A percentile compares a stretch with the other conserved stretches of the same genome.
phyloP scores from a whole-genome alignment of 345 rosid genomes.

The Alliaria petiolata region DNA sequence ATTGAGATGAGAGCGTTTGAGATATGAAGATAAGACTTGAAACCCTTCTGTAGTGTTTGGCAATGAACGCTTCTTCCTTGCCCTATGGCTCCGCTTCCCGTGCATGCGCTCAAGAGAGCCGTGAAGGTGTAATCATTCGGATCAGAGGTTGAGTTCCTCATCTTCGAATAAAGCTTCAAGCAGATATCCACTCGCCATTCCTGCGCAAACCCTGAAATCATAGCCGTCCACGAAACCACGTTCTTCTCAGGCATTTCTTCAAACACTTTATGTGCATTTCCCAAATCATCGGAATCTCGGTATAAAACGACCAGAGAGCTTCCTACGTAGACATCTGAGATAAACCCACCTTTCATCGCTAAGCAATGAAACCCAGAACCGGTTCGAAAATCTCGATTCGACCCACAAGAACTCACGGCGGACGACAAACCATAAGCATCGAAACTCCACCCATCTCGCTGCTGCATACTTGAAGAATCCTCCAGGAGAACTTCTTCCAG shows the following conservation, averaged over 20 bases:
- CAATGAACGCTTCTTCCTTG: constrained; percentile 80
- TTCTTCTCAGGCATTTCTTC: constrained; percentile 79
- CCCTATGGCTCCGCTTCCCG: constrained; percentile 73
- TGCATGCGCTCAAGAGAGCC: constrained; percentile 76
- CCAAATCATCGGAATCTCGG: constrained; percentile 40
- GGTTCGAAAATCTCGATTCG: constrained; percentile 39
- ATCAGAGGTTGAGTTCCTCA: constrained; percentile 49
- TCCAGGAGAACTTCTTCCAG: constrained; percentile 36
- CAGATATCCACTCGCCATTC: constrained; percentile 62
- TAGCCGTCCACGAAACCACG: constrained; percentile 80
- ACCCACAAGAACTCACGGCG: constrained; percentile 55
- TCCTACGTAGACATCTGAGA: constrained; percentile 63
- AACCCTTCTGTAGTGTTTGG: constrained; percentile 62
- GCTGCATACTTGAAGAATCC: constrained; percentile 13
- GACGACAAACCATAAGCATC: constrained; percentile 51
- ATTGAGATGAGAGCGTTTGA: constrained; percentile 76
- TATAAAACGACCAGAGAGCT: constrained; percentile 59
- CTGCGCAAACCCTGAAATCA: constrained; percentile 78
- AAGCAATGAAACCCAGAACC: constrained; percentile 63
- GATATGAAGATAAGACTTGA: constrained; percentile 49
- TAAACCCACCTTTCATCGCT: constrained; percentile 52
- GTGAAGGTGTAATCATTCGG: constrained; percentile 81
- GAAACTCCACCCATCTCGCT: constrained; percentile 11
- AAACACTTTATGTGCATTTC: constrained; percentile 51
- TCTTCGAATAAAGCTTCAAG: constrained; percentile 50